Conservation (phyloP, 2,329 filamentous ascomycete species). For the Trichoderma sp. region DNA sequence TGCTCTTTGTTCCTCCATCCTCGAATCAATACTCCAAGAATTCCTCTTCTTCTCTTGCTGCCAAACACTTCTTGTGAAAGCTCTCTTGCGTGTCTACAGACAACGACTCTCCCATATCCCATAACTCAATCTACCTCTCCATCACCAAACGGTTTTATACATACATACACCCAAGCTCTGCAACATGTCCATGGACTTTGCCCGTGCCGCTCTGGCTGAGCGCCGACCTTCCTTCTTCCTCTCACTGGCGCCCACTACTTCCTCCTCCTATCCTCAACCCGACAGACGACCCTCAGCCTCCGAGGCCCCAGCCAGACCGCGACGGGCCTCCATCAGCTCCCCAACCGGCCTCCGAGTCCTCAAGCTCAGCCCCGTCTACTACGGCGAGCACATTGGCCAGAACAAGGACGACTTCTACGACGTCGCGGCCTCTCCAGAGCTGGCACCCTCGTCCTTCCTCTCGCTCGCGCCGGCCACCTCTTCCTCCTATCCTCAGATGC, state of each 20-base stretch:
- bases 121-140: neutral
- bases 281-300: constrained; percentile 30
- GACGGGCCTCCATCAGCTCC: constrained; percentile 57
- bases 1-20: constrained; percentile 1
- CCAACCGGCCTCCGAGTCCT: constrained; percentile 53
- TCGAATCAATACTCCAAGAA: neutral
- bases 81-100: neutral
- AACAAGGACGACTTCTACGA: constrained; percentile 60
- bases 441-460: constrained; percentile 48
- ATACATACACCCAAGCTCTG: neutral
- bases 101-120: neutral
- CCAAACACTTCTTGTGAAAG: neutral
- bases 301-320: constrained; percentile 34
- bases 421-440: constrained; percentile 23
- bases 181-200: constrained; percentile 26
- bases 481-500: constrained; percentile 54
- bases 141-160: neutral
- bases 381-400: constrained; percentile 59
- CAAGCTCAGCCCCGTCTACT: constrained; percentile 66
- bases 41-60: neutral
- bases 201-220: constrained; percentile 25
- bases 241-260: constrained; percentile 59
- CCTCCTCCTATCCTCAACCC: constrained; percentile 57
- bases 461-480: constrained; percentile 61
- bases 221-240: constrained; percentile 47